A percentile compares a stretch with the other conserved stretches of the same genome.
Conservation (phyloP, 306 rosid genomes). For the Glycyrrhiza uralensis region DNA sequence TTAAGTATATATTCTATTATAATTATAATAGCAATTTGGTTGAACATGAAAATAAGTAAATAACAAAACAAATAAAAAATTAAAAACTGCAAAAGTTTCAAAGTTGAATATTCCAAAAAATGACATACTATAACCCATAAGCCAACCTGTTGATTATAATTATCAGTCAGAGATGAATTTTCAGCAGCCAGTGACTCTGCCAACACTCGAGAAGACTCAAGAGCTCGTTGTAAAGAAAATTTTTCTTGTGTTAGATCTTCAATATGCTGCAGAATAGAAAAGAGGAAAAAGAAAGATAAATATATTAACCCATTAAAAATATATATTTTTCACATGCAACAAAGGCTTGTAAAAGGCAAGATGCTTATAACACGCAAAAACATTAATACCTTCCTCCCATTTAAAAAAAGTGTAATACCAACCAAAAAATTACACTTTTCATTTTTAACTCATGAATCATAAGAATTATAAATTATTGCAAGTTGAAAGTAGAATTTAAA, state of each 20-base stretch:
- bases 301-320: background rate
- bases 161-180: conserved; percentile 91
- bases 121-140: conserved; percentile 12
- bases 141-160: conserved; percentile 87
- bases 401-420: background rate
- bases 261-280: conserved; percentile 65
- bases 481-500: background rate
- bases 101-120: conserved; percentile 5
- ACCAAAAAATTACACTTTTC: background rate
- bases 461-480: background rate
- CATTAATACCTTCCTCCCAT: background rate
- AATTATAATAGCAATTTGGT: background rate
- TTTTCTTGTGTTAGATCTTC: conserved; percentile 96
- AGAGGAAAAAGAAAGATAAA: background rate
- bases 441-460: background rate
- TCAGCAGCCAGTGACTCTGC: conserved; percentile 93
- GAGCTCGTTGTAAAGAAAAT: conserved; percentile 84
- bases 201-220: conserved; percentile 72
- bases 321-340: background rate
- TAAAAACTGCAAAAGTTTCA: background rate
- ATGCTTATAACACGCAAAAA: conserved; percentile 3
- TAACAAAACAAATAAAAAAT: background rate
- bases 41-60: conserved; percentile 15
- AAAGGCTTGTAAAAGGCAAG: background rate
- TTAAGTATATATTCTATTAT: background rate